A percentile compares a stretch with the other conserved stretches of the same genome.
Evolutionary conservation across 129 eudicot genomes (phyloP).

Genomic region (Lactuca sativa): DNA sequence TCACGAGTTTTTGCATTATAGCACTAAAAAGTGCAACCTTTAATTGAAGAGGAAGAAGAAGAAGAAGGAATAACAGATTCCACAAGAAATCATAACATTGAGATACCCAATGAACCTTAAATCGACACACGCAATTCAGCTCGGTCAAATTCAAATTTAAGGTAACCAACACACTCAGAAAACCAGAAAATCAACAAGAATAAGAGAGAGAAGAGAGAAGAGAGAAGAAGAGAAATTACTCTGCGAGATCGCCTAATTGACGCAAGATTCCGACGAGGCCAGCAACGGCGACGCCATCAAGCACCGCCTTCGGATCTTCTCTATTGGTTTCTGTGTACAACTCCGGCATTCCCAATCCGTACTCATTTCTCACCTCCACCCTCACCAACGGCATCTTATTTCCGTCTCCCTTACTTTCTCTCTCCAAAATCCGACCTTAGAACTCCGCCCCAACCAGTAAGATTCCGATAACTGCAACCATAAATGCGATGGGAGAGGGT

Average conservation of each 20-base stretch:
- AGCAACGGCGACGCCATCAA: slow-evolving; percentile 90
- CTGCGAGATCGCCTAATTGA: slow-evolving; percentile 96
- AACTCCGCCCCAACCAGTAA: not conserved
- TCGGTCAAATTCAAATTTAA: slow-evolving; percentile 14
- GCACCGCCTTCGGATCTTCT: slow-evolving; percentile 91
- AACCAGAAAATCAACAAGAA: not conserved
- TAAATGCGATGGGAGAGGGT: slow-evolving; percentile 40
- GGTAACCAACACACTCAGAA: not conserved
- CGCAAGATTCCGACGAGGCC: slow-evolving; percentile 97
- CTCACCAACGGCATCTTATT: slow-evolving; percentile 74
- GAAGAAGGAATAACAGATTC: slow-evolving; percentile 1
- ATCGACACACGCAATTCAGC: slow-evolving; percentile 5
- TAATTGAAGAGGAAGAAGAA: not conserved
- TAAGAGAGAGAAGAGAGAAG: not conserved
- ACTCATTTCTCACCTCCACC: slow-evolving; percentile 81
- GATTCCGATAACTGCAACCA: slow-evolving; percentile 15
- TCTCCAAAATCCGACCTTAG: slow-evolving; percentile 21
- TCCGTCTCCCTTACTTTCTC: slow-evolving; percentile 17
- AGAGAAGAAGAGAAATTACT: slow-evolving; percentile 39
- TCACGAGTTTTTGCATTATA: not conserved
- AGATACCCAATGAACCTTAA: slow-evolving; percentile 7
- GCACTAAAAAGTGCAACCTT: slow-evolving; percentile 1
- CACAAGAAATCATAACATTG: slow-evolving; percentile 7
- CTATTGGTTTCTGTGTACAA: slow-evolving; percentile 45
- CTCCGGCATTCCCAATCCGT: slow-evolving; percentile 76